Percentiles rank a stretch among this genome's conserved stretches.
These are phyloP conservation scores for Medicago lupulina DNA, from an alignment of 306 rosid species.

Conservation along the genomic window DNA sequence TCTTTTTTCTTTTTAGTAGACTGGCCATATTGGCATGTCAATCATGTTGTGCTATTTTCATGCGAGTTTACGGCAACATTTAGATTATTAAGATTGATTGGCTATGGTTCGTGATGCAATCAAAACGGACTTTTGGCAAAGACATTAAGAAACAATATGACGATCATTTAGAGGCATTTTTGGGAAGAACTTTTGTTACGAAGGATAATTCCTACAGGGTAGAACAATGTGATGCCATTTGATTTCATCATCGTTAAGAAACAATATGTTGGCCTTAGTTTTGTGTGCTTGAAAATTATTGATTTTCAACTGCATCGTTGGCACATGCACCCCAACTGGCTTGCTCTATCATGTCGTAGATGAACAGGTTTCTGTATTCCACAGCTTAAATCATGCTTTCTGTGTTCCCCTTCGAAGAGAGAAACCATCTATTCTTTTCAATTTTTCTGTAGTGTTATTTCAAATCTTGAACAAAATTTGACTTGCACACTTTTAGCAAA, in stretches of 20 bases:
- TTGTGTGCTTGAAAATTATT: constrained; percentile 19
- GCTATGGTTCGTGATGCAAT: constrained; percentile 9
- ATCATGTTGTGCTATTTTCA: constrained; percentile 7
- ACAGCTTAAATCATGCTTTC: constrained; percentile 16
- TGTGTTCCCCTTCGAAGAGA: constrained; percentile 18
- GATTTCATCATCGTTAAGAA: constrained; percentile 13
- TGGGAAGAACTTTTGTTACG: neutral
- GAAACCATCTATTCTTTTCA: constrained; percentile 15
- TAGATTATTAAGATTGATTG: constrained; percentile 13
- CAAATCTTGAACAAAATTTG: constrained; percentile 12
- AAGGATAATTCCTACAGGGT: constrained; percentile 22
- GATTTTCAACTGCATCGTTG: constrained; percentile 25
- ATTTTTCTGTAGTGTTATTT: constrained; percentile 22
- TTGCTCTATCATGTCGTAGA: neutral
- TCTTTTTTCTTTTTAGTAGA: constrained; percentile 29
- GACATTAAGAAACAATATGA: constrained; percentile 28
- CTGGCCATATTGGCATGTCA: constrained; percentile 17
- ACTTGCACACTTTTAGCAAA: constrained; percentile 12
- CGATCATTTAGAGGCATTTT: neutral
- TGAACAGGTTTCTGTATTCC: constrained; percentile 15
- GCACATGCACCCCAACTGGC: constrained; percentile 10
- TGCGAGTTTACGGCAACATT: constrained; percentile 20
- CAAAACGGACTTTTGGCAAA: constrained; percentile 24
- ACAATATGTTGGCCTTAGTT: constrained; percentile 7
- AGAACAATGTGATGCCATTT: constrained; percentile 12